These are phyloP conservation scores for Hypoxylon sp. DNA, from an alignment of 2,329 filamentous ascomycete genomes.

Conservation along the genomic window DNA sequence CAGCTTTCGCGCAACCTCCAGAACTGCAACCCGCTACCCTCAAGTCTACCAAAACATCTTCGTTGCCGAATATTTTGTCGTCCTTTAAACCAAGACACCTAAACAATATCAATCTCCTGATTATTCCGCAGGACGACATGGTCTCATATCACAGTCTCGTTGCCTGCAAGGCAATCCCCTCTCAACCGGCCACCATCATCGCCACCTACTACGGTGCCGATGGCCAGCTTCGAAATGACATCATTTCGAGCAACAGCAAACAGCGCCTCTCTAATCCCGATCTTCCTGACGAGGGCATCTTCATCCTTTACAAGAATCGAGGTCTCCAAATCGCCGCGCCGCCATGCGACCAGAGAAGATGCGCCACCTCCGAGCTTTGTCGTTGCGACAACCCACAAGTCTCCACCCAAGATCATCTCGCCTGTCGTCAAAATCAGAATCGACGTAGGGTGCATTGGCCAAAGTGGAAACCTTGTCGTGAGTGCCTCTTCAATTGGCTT, in stretches of 20 bases:
- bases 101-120: background rate
- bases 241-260: constrained; percentile 34
- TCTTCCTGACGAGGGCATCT: constrained; percentile 47
- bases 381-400: constrained; percentile 23
- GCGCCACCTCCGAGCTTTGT: constrained; percentile 40
- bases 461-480: constrained; percentile 24
- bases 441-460: constrained; percentile 2
- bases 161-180: constrained; percentile 29
- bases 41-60: background rate
- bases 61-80: background rate
- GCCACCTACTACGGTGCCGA: constrained; percentile 30
- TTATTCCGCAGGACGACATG: constrained; percentile 12
- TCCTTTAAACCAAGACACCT: constrained; percentile 1
- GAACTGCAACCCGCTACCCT: background rate
- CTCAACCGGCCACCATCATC: constrained; percentile 31
- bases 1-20: background rate
- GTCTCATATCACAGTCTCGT: constrained; percentile 8
- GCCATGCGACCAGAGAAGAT: constrained; percentile 42
- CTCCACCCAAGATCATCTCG: background rate
- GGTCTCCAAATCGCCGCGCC: constrained; percentile 46
- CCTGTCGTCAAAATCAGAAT: background rate
- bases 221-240: constrained; percentile 29
- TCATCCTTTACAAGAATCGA: constrained; percentile 43
- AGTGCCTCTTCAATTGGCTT: constrained; percentile 39
- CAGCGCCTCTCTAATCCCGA: background rate